These are phyloP conservation scores for Dothistroma pini DNA, from an alignment of 2,329 filamentous ascomycete genomes.

Conservation along the genomic window DNA sequence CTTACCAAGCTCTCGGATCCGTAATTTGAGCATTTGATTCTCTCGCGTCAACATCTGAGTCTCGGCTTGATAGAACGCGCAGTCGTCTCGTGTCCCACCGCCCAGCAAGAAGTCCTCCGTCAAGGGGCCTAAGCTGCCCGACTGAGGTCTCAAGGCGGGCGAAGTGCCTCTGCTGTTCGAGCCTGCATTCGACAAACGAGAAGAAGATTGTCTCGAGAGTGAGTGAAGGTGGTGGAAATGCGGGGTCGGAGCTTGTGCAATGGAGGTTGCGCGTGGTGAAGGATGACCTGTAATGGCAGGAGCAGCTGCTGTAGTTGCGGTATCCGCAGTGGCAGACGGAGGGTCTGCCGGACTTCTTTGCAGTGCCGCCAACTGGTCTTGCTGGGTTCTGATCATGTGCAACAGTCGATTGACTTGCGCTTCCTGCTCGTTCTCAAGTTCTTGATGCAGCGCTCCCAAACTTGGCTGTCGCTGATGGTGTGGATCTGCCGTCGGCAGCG, in stretches of 20 bases:
- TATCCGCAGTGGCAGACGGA: slow-evolving; percentile 7
- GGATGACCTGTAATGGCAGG: slow-evolving; percentile 43
- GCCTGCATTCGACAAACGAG: slow-evolving; percentile 30
- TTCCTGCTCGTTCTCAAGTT: slow-evolving; percentile 75
- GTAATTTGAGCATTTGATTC: slow-evolving; percentile 76
- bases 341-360: slow-evolving; percentile 15
- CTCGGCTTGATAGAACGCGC: slow-evolving; percentile 76
- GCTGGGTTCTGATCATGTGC: slow-evolving; percentile 71
- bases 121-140: slow-evolving; percentile 44
- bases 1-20: slow-evolving; percentile 68
- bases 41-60: slow-evolving; percentile 73
- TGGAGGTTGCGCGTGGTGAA: slow-evolving; percentile 20
- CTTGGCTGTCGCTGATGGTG: slow-evolving; percentile 63
- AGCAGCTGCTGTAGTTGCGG: slow-evolving; percentile 35
- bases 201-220: slow-evolving; percentile 45
- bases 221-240: slow-evolving; percentile 32
- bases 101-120: slow-evolving; percentile 58
- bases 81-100: slow-evolving; percentile 63
- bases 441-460: slow-evolving; percentile 72
- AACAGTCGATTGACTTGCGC: slow-evolving; percentile 75
- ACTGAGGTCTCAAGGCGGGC: slow-evolving; percentile 52
- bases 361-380: slow-evolving; percentile 63
- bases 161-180: slow-evolving; percentile 40
- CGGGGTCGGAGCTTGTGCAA: slow-evolving; percentile 20
- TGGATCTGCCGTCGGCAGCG: slow-evolving; percentile 51